These are phyloP conservation scores for Fusarium phyllophilum DNA, from an alignment of 2,329 filamentous ascomycete species.

Conservation along the genomic window DNA sequence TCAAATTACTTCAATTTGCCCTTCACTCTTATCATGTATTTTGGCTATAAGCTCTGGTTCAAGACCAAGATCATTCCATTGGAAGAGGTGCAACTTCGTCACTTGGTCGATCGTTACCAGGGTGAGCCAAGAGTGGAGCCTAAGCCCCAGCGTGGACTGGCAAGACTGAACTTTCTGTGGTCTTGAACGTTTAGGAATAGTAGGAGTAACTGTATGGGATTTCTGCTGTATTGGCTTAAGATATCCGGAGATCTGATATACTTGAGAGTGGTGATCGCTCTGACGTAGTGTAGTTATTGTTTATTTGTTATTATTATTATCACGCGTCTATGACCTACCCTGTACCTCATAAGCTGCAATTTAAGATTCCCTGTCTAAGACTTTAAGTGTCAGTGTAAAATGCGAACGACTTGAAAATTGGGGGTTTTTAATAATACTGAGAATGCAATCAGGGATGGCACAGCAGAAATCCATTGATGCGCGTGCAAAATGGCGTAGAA, in stretches of 20 bases:
- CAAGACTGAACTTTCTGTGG: not conserved
- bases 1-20: conserved; percentile 6
- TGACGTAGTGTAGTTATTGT: not conserved
- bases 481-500: not conserved
- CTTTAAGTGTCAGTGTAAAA: not conserved
- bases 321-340: not conserved
- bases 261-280: not conserved
- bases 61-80: not conserved
- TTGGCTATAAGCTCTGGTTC: not conserved
- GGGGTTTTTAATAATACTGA: accelerated
- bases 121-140: not conserved
- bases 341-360: not conserved
- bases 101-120: not conserved
- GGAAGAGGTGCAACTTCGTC: not conserved
- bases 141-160: not conserved
- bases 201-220: not conserved
- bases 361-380: accelerated
- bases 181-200: not conserved
- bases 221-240: not conserved
- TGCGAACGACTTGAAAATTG: accelerated
- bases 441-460: accelerated
- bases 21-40: not conserved
- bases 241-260: accelerated
- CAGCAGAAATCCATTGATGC: not conserved
- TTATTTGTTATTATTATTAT: not conserved